Conservation (phyloP, 1,284 basidiomycete species). For the Ganoderma resinaceum region DNA sequence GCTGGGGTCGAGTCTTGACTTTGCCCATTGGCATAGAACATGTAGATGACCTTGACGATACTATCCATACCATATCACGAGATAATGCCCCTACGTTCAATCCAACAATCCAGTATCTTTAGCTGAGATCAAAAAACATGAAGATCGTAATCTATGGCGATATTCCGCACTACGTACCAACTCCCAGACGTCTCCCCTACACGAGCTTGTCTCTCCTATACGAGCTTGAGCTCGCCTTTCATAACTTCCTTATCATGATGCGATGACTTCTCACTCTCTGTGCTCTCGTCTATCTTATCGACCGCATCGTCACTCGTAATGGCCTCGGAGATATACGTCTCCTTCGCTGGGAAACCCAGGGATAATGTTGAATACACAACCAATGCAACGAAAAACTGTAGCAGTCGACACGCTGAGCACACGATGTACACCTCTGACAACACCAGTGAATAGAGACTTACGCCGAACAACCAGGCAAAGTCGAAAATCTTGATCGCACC, state of each 20-base stretch:
- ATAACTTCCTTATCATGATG: conserved; percentile 30
- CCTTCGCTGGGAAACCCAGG: conserved; percentile 59
- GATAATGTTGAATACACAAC: conserved; percentile 60
- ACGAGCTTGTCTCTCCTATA: too few relatives aligned
- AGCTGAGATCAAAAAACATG: neutral
- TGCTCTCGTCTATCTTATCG: neutral
- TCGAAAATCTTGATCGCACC: conserved; percentile 62
- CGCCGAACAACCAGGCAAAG: conserved; percentile 76
- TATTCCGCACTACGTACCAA: neutral
- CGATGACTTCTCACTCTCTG: conserved; percentile 24
- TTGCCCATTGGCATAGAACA: neutral
- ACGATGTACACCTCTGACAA: neutral
- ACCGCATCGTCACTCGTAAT: conserved; percentile 40
- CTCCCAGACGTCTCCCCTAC: neutral
- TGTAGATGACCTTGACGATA: neutral
- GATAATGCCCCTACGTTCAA: neutral
- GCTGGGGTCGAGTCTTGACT: neutral
- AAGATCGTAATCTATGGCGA: neutral
- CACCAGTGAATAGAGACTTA: conserved; percentile 43
- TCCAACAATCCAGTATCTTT: neutral
- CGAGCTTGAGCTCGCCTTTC: conserved; percentile 29
- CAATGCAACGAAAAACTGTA: conserved; percentile 49
- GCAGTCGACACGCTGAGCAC: neutral
- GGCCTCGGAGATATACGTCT: conserved; percentile 61
- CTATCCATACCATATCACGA: neutral